These are phyloP conservation scores for Ananas comosus DNA, from an alignment of 176 grass and related monocot species.

Conservation along the genomic window DNA sequence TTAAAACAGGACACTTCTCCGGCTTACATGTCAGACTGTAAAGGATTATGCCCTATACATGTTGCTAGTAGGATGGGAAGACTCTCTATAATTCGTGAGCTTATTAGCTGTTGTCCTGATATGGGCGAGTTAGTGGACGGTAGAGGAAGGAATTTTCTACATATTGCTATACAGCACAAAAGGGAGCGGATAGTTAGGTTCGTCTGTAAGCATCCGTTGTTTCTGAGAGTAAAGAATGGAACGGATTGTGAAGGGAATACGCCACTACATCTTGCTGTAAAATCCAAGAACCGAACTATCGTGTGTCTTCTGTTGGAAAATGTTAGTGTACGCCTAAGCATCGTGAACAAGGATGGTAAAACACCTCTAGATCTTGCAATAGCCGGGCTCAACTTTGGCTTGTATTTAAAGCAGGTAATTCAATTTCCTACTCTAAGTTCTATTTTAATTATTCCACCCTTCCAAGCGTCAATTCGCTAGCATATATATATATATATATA, in stretches of 20 bases:
- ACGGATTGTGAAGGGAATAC: slow-evolving; percentile 19
- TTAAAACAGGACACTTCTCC: neutral
- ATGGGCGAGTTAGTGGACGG: neutral
- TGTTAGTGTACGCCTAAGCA: neutral
- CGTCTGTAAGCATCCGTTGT: neutral
- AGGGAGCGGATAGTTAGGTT: neutral
- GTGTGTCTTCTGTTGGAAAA: neutral
- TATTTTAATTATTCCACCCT: no score
- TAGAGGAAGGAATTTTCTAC: slow-evolving; percentile 6
- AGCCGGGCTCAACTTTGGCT: neutral
- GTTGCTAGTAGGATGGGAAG: neutral
- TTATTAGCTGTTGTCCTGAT: neutral
- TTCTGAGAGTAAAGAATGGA: neutral
- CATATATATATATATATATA: no score
- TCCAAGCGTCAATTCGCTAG: no score
- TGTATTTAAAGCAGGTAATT: neutral
- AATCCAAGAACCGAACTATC: neutral
- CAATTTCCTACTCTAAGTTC: no score
- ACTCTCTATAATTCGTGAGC: neutral
- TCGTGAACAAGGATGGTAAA: slow-evolving; percentile 3
- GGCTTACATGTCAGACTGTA: slow-evolving; percentile 5
- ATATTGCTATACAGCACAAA: neutral
- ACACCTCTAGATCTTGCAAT: slow-evolving; percentile 12
- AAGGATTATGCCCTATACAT: slow-evolving; percentile 15
- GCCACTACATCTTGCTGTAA: slow-evolving; percentile 6